These are phyloP conservation scores for Amoebophrya sp. DNA, from an alignment of 169 alveolate species.

Conservation along the genomic window DNA sequence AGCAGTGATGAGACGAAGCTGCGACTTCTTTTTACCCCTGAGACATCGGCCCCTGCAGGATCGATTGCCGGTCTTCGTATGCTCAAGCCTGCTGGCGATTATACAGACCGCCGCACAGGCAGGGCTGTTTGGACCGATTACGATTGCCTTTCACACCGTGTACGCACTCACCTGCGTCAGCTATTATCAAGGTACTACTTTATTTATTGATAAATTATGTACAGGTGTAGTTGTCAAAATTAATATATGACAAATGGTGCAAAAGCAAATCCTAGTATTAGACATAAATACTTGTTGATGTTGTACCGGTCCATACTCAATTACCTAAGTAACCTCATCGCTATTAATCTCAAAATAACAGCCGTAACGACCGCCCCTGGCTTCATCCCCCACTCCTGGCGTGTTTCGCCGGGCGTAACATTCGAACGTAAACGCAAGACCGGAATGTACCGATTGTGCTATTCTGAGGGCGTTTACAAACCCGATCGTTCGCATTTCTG, in stretches of 20 bases:
- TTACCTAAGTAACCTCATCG: no score
- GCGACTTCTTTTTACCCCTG: background rate
- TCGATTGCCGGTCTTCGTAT: background rate
- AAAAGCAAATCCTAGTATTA: background rate
- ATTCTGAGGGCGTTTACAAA: constrained; percentile 52
- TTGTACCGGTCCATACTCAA: no score
- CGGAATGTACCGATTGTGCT: constrained; percentile 36
- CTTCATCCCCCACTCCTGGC: background rate
- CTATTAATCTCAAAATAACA: background rate
- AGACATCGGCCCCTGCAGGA: background rate
- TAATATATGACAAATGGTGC: no score
- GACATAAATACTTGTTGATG: no score
- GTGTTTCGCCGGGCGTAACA: background rate
- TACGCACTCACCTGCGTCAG: background rate
- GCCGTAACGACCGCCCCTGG: background rate
- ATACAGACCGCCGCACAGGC: background rate
- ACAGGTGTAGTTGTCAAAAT: no score
- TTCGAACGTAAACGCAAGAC: background rate
- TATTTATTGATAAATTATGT: no score
- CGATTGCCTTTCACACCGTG: background rate
- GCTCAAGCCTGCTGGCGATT: background rate
- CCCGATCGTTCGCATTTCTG: constrained; percentile 79
- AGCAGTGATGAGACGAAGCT: background rate
- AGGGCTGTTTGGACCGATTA: background rate
- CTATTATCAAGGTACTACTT: background rate